A percentile compares a stretch with the other conserved stretches of the same genome.
Evolutionary conservation across 352 stramenopile genomes (phyloP).

Genomic region (Phytophthora pini): DNA sequence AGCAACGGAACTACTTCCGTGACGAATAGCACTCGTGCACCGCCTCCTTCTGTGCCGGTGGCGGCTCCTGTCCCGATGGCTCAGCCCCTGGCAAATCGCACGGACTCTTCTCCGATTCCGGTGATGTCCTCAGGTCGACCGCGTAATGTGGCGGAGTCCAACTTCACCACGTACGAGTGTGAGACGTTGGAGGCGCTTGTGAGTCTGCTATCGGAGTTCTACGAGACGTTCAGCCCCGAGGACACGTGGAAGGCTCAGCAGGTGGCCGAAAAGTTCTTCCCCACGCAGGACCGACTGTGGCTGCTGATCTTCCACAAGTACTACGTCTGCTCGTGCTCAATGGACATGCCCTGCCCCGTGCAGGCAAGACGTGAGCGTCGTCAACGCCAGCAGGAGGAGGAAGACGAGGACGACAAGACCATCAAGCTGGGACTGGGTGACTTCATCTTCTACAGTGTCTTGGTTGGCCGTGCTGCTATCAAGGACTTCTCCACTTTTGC

Average conservation of each 20-base stretch:
- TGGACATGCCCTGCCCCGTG: conserved; percentile 77
- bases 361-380: conserved; percentile 69
- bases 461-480: conserved; percentile 96
- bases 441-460: conserved; percentile 99
- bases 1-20: conserved; percentile 28
- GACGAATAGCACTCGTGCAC: conserved; percentile 28
- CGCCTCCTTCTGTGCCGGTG: conserved; percentile 15
- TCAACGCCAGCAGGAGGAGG: conserved; percentile 58
- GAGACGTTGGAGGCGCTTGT: conserved; percentile 81
- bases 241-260: conserved; percentile 82
- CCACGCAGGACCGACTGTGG: conserved; percentile 79
- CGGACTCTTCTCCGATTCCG: conserved; percentile 38
- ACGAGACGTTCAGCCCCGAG: conserved; percentile 82
- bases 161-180: conserved; percentile 80
- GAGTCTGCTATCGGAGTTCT: conserved; percentile 66
- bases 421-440: conserved; percentile 96
- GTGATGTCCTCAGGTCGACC: conserved; percentile 47
- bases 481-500: conserved; percentile 96
- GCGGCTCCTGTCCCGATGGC: conserved; percentile 20
- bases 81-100: conserved; percentile 23
- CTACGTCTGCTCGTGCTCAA: conserved; percentile 82
- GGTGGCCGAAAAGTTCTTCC: conserved; percentile 85
- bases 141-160: conserved; percentile 76
- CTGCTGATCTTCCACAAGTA: conserved; percentile 90
- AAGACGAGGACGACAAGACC: conserved; percentile 78